Conservation (phyloP, 208 protist genomes). For the Leishmania tarentolae region DNA sequence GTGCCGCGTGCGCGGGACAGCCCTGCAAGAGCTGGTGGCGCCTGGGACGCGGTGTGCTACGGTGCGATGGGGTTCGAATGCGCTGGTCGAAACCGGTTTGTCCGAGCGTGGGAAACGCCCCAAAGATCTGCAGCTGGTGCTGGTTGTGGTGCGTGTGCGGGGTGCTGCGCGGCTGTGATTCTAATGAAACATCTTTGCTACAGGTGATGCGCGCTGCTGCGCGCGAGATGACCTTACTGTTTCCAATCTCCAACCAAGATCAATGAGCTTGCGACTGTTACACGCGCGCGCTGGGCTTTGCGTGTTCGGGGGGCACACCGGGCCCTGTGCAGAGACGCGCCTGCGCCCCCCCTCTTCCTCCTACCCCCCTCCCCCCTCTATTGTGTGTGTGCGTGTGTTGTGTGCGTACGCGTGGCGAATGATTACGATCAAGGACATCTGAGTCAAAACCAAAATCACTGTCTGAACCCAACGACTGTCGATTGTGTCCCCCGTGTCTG, state of each 20-base stretch:
- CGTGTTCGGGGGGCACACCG: neutral
- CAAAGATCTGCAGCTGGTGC: slow-evolving; percentile 31
- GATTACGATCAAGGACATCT: slow-evolving; percentile 33
- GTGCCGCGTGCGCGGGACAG: slow-evolving; percentile 20
- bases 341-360: neutral
- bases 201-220: slow-evolving; percentile 32
- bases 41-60: neutral
- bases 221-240: slow-evolving; percentile 39
- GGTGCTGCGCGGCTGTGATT: slow-evolving; percentile 34
- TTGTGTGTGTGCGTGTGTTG: neutral
- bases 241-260: slow-evolving; percentile 53
- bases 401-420: slow-evolving; percentile 11
- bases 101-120: slow-evolving; percentile 56
- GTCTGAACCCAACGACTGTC: slow-evolving; percentile 26
- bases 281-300: neutral
- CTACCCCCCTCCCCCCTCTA: neutral
- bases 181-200: slow-evolving; percentile 50
- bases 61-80: slow-evolving; percentile 46
- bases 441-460: slow-evolving; percentile 34
- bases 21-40: slow-evolving; percentile 12
- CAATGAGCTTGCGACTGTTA: slow-evolving; percentile 31
- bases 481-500: slow-evolving; percentile 44
- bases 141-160: neutral
- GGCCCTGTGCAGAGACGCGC: neutral
- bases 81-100: slow-evolving; percentile 39